phyloP scores from a whole-genome alignment of 2,329 filamentous ascomycete species.

The Phaeosphaeria sp. region DNA sequence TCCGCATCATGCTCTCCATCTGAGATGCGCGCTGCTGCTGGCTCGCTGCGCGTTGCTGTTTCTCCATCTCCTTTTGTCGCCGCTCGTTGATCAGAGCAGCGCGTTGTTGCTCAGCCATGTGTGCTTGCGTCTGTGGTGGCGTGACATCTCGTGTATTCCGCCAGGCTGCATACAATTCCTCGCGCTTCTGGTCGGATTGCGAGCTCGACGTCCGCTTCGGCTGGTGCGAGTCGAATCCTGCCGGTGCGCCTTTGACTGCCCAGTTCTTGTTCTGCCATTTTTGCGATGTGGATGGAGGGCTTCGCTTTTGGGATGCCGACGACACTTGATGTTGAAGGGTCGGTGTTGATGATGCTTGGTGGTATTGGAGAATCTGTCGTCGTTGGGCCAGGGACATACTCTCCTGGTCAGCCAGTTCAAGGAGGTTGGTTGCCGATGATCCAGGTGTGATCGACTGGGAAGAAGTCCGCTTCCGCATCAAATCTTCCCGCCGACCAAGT shows the following conservation, averaged over 20 bases:
- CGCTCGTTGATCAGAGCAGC: conserved; percentile 65
- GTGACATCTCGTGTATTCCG: conserved; percentile 39
- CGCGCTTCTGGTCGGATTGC: conserved; percentile 39
- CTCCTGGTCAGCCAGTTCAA: conserved; percentile 56
- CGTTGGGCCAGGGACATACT: conserved; percentile 76
- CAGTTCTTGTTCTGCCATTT: conserved; percentile 40
- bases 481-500: conserved; percentile 59
- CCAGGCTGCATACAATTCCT: conserved; percentile 45
- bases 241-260: conserved; percentile 26
- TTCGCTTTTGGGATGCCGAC: conserved; percentile 14
- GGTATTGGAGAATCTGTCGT: conserved; percentile 46
- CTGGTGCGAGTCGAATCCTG: conserved; percentile 49
- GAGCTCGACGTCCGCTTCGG: conserved; percentile 37
- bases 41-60: conserved; percentile 64
- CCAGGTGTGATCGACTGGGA: conserved; percentile 47
- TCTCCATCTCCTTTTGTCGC: conserved; percentile 67
- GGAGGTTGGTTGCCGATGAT: conserved; percentile 34
- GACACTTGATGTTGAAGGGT: conserved; percentile 18
- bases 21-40: conserved; percentile 66
- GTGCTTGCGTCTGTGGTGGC: conserved; percentile 23
- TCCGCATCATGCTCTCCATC: conserved; percentile 79
- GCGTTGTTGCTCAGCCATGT: conserved; percentile 46
- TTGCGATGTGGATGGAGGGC: conserved; percentile 36
- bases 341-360: conserved; percentile 25
- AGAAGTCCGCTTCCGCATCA: conserved; percentile 53